Evolutionary conservation across 2,329 filamentous ascomycete species (phyloP).

Genomic region (Beauveria sp.): DNA sequence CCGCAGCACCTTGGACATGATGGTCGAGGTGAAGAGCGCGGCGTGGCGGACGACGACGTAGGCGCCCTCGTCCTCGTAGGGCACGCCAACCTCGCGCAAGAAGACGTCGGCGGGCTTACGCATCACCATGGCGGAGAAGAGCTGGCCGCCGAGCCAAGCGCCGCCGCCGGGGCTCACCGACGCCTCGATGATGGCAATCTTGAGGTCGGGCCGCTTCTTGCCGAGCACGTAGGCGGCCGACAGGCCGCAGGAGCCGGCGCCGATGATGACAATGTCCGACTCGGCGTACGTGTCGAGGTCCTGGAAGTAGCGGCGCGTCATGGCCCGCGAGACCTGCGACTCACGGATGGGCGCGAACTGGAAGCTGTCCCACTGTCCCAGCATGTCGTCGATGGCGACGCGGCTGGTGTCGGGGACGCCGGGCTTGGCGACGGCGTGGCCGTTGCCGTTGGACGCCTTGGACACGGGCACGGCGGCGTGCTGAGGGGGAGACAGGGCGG

Average conservation of each 20-base stretch:
- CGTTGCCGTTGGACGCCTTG: conserved; percentile 29
- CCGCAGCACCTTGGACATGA: conserved; percentile 72
- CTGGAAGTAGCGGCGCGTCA: conserved; percentile 87
- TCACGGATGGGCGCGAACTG: conserved; percentile 81
- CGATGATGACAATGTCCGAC: conserved; percentile 88
- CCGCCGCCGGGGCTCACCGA: conserved; percentile 81
- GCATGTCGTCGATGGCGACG: conserved; percentile 55
- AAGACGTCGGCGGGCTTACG: conserved; percentile 86
- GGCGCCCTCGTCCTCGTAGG: conserved; percentile 80
- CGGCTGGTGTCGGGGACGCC: conserved; percentile 19
- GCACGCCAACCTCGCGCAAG: conserved; percentile 70
- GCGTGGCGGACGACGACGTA: conserved; percentile 93
- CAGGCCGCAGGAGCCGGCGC: conserved; percentile 81
- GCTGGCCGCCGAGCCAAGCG: conserved; percentile 88
- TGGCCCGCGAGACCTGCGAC: conserved; percentile 84
- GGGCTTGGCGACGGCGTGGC: conserved; percentile 14
- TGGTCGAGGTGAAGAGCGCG: conserved; percentile 81
- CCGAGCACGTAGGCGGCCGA: conserved; percentile 78
- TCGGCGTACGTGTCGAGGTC: conserved; percentile 86
- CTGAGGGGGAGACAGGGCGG: conserved; percentile 54
- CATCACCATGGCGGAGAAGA: conserved; percentile 94
- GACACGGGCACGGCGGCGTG: conserved; percentile 37
- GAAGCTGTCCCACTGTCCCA: conserved; percentile 74
- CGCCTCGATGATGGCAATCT: conserved; percentile 86
- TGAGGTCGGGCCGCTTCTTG: conserved; percentile 77